These are phyloP conservation scores for Xylaria intraflava DNA, from an alignment of 495 filamentous ascomycete species.

Conservation along the genomic window DNA sequence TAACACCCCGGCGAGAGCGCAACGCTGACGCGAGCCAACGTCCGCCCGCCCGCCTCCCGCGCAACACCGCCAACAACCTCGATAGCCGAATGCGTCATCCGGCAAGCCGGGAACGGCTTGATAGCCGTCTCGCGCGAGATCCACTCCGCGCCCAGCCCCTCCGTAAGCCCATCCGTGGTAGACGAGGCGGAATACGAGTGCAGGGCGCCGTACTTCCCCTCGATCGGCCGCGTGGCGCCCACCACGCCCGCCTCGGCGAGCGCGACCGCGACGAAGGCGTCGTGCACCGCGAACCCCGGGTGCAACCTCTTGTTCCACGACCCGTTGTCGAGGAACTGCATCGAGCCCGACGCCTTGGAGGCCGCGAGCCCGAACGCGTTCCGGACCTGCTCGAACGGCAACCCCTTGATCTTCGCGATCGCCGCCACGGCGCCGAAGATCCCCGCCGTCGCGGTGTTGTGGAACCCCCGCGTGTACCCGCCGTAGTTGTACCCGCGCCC, in stretches of 20 bases:
- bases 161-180: background rate
- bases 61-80: background rate
- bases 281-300: constrained; percentile 13
- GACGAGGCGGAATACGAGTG: constrained; percentile 1
- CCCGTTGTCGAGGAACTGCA: constrained; percentile 16
- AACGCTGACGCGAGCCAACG: constrained; percentile 3
- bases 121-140: constrained; percentile 8
- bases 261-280: constrained; percentile 11
- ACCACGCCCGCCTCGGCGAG: constrained; percentile 12
- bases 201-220: constrained; percentile 10
- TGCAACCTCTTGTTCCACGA: constrained; percentile 16
- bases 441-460: constrained; percentile 8
- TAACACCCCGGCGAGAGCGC: constrained; percentile 1
- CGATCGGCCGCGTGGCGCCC: constrained; percentile 9
- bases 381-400: constrained; percentile 2
- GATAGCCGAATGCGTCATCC: constrained; percentile 8
- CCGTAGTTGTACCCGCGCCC: constrained; percentile 4
- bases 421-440: constrained; percentile 8
- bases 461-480: constrained; percentile 6
- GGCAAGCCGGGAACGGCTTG: constrained; percentile 5
- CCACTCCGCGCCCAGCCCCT: constrained; percentile 7
- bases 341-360: constrained; percentile 14
- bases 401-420: constrained; percentile 3
- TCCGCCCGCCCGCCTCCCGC: background rate
- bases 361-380: constrained; percentile 10